Base-by-base conservation (phyloP, 139 green algal genomes). In the Raphidocelis subcapitata region DNA sequence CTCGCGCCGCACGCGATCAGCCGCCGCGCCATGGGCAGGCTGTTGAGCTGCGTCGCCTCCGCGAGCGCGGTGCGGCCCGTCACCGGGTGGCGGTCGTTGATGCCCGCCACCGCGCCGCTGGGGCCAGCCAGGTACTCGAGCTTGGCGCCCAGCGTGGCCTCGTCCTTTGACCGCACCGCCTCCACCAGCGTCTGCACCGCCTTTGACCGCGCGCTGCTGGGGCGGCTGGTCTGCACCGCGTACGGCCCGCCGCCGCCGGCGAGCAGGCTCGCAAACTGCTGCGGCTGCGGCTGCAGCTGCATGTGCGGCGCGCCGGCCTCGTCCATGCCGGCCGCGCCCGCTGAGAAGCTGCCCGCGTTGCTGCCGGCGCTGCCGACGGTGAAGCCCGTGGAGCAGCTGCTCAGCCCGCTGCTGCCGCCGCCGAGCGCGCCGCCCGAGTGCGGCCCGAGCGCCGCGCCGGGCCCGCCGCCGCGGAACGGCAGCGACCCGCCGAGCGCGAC, bases 151-250 rank as follows among this genome's bases (percentile, higher is more conserved):
- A 88, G 73, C 69, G 75, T 62, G 4, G 3, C 57, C 3, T 82
- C 72, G 31, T 88, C 74, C 41, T 67, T 72, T n/a, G 66, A 74
- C 16, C 83, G 79, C 10, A 88, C 80, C 26, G 79, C 83, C 62
- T 85, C 83, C 62, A 88, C 73, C 76, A 88, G 65, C 57, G 63
- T 18, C 36, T 68, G 66, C 68, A 82, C 83, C 20, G 80, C 69
- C 20, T 52, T 35, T 23, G 20, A 33, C 3, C 73, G 56, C 35
- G 65, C 74, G 67, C 77, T 82, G 60, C 61, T 37, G 1, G 64
- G 69, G 1, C 82, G 79, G n/a, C 59, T 59, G 47, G 35, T 54
- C 3, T 8, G 41, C 41, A 49, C 8, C 10, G 12, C 24, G 54
- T 28, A 56, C 28, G 33, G 41, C 12, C 20, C 20, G 29, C 69